phyloP scores from a whole-genome alignment of 2,329 filamentous ascomycete species.

The Colletotrichum cuscutae region DNA sequence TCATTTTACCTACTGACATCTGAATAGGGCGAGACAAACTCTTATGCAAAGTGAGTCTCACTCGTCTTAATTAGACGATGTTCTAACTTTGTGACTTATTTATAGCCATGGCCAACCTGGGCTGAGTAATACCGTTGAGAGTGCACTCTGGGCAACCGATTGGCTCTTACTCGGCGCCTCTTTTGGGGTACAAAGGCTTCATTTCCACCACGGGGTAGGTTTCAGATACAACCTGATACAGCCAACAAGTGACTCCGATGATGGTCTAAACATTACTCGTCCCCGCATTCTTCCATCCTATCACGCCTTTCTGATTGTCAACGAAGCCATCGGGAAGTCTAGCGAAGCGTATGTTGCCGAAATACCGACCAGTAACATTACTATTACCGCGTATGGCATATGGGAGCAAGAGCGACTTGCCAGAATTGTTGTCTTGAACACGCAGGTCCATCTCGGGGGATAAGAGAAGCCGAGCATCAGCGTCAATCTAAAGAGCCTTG shows the following conservation, averaged over 20 bases:
- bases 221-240: conserved; percentile 6
- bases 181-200: background rate
- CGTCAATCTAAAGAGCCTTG: background rate
- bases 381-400: conserved; percentile 1
- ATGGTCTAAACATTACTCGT: conserved; percentile 2
- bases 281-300: background rate
- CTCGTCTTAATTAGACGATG: too few species aligned
- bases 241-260: conserved; percentile 2
- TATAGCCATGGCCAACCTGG: background rate
- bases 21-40: background rate
- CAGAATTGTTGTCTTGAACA: background rate
- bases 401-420: background rate
- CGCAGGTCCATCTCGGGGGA: background rate
- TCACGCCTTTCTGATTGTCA: conserved; percentile 2
- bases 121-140: conserved; percentile 4
- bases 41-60: conserved; percentile 2
- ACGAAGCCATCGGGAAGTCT: conserved; percentile 7
- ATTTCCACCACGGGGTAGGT: conserved; percentile 7
- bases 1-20: background rate
- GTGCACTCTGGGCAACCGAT: conserved; percentile 1
- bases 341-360: background rate
- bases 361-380: background rate
- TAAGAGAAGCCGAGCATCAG: background rate
- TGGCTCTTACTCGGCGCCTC: conserved; percentile 7
- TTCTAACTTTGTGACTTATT: background rate